Evolutionary conservation across 805 yeast species (phyloP).

Genomic region (Candida multigemmis): DNA sequence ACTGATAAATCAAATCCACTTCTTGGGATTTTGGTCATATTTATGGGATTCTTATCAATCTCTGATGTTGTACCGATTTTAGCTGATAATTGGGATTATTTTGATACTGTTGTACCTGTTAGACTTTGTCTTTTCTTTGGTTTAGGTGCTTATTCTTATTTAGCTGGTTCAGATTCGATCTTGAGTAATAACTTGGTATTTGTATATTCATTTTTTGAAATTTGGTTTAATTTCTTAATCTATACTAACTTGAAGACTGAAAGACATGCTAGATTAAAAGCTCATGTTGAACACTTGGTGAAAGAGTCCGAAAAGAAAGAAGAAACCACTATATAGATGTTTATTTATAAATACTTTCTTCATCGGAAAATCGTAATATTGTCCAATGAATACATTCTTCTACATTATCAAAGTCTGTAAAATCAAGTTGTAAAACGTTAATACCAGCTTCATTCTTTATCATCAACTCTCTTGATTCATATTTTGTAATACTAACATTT

Average conservation of each 20-base stretch:
- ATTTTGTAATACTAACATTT: slow-evolving; percentile 25
- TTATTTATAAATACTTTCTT: slow-evolving; percentile 1
- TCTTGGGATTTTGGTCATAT: slow-evolving; percentile 39
- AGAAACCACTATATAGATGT: slow-evolving; percentile 21
- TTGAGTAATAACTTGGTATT: slow-evolving; percentile 59
- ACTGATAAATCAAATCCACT: slow-evolving; percentile 31
- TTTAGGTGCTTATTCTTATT: slow-evolving; percentile 40
- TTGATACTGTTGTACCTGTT: slow-evolving; percentile 52
- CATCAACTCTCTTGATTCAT: slow-evolving; percentile 13
- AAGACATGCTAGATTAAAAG: slow-evolving; percentile 38
- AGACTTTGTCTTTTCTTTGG: slow-evolving; percentile 43
- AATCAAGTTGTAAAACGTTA: slow-evolving; percentile 35
- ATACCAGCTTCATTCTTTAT: slow-evolving; percentile 19
- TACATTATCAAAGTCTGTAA: slow-evolving; percentile 42
- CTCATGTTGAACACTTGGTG: slow-evolving; percentile 30
- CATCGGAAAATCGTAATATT: slow-evolving; percentile 22
- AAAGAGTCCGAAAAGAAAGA: slow-evolving; percentile 19
- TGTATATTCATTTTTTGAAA: slow-evolving; percentile 50
- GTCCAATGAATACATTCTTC: slow-evolving; percentile 54
- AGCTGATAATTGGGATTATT: slow-evolving; percentile 39
- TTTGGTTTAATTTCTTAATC: slow-evolving; percentile 60
- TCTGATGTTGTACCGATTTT: slow-evolving; percentile 53
- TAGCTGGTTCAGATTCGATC: slow-evolving; percentile 31
- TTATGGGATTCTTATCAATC: slow-evolving; percentile 36
- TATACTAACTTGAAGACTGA: slow-evolving; percentile 60